Conservation (phyloP, 1,284 basidiomycete genomes). For the Erythrobasidium hasegawianum region DNA sequence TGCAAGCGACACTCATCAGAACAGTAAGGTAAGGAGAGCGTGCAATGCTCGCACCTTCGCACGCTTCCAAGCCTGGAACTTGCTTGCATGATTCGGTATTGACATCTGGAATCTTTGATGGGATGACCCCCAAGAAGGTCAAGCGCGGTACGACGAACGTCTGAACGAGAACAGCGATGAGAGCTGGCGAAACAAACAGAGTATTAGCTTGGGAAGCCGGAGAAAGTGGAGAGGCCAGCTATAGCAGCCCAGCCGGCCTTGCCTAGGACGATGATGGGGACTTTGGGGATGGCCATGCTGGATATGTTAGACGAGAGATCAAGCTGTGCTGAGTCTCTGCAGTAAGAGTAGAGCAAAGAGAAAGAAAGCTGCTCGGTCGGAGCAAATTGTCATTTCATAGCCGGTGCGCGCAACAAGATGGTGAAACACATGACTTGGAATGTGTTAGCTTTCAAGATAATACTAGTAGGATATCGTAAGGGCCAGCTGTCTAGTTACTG, state of each 20-base stretch:
- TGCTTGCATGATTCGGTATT: slow-evolving; percentile 14
- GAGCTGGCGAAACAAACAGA: neutral
- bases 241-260: neutral
- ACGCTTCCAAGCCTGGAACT: slow-evolving; percentile 21
- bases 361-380: too few species aligned
- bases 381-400: too few species aligned
- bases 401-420: too few species aligned
- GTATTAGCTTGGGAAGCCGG: neutral
- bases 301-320: neutral
- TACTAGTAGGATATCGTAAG: too few species aligned
- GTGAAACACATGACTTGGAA: too few species aligned
- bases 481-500: too few species aligned
- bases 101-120: slow-evolving; percentile 5
- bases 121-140: slow-evolving; percentile 2
- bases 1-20: neutral
- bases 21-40: neutral
- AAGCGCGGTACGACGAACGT: slow-evolving; percentile 8
- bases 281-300: slow-evolving; percentile 14
- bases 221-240: neutral
- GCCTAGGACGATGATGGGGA: slow-evolving; percentile 25
- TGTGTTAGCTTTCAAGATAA: too few species aligned
- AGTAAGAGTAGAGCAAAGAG: too few species aligned
- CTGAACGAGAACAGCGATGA: slow-evolving; percentile 19
- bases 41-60: slow-evolving; percentile 28
- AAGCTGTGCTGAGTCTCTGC: too few species aligned